Conservation (phyloP, 2,329 filamentous ascomycete genomes). For the Fusarium odoratissimum region DNA sequence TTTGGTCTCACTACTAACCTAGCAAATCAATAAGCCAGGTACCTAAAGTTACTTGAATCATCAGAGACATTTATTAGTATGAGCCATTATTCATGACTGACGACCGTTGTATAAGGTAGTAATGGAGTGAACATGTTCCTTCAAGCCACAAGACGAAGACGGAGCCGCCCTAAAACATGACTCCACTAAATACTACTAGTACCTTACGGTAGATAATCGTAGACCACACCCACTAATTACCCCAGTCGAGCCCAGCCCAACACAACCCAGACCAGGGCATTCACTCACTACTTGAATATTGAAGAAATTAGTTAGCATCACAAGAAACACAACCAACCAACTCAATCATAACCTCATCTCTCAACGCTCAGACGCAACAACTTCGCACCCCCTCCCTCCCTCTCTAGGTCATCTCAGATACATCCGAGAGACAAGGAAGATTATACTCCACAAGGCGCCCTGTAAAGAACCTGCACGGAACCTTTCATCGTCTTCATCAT, state of each 20-base stretch:
- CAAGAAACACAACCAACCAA: constrained; percentile 17
- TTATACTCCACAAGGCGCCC: constrained; percentile 15
- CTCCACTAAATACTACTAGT: constrained; percentile 16
- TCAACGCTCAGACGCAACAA: constrained; percentile 6
- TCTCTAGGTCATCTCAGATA: constrained; percentile 1
- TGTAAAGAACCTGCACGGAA: constrained; percentile 9
- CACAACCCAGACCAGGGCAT: constrained; percentile 5
- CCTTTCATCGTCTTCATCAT: constrained; percentile 22
- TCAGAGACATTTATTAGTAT: not conserved
- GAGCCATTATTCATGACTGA: not conserved
- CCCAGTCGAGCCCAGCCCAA: not conserved
- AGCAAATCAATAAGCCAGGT: not conserved
- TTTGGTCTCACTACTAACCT: not conserved
- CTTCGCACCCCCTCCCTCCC: constrained; percentile 6
- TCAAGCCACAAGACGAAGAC: constrained; percentile 26
- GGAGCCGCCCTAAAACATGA: constrained; percentile 21
- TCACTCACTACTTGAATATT: constrained; percentile 27
- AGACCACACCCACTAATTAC: constrained; percentile 21
- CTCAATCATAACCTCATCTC: constrained; percentile 1
- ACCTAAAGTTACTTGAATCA: constrained; percentile 4
- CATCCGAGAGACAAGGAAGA: not conserved
- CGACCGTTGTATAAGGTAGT: not conserved
- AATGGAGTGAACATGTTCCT: not conserved
- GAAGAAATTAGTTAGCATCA: constrained; percentile 37
- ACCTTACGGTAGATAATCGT: not conserved